Evolutionary conservation across 139 green algal genomes (phyloP).

Genomic region (Tetratostichococcus sp.): DNA sequence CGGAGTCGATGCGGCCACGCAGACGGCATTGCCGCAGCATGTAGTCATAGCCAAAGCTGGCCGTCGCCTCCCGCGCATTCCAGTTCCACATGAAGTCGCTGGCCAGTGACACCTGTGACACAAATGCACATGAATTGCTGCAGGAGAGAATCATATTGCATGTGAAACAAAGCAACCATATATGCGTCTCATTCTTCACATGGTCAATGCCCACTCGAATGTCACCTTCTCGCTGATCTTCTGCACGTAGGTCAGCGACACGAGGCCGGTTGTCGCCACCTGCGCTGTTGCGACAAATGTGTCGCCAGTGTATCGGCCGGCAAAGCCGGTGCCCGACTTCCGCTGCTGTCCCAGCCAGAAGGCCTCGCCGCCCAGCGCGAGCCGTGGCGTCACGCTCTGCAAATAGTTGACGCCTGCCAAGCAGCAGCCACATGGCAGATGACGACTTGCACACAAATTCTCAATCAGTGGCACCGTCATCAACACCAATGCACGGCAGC

Average conservation of each 20-base stretch:
- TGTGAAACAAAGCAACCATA: background rate
- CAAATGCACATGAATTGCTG: background rate
- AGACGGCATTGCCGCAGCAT: constrained; percentile 80
- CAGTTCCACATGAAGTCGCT: constrained; percentile 94
- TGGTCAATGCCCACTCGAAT: background rate
- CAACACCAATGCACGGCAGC: too few species aligned
- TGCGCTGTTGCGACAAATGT: constrained; percentile 62
- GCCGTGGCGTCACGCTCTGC: constrained; percentile 84
- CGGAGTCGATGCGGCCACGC: constrained; percentile 71
- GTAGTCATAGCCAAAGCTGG: constrained; percentile 96
- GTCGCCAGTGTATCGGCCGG: constrained; percentile 66
- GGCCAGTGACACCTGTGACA: constrained; percentile 67
- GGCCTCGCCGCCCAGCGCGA: constrained; percentile 80
- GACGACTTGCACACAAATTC: too few species aligned
- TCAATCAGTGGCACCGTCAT: too few species aligned
- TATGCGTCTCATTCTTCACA: too few species aligned
- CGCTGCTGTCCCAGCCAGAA: constrained; percentile 89
- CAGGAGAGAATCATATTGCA: background rate
- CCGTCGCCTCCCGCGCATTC: constrained; percentile 78
- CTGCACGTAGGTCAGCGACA: constrained; percentile 88
- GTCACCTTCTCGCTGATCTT: constrained; percentile 87
- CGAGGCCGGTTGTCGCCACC: constrained; percentile 90
- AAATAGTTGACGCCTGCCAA: constrained; percentile 90
- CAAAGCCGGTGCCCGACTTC: constrained; percentile 67
- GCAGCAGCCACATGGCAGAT: too few species aligned